These are phyloP conservation scores for Glomus cerebriforme DNA, from an alignment of 192 early-diverging fungal species.

Conservation along the genomic window DNA sequence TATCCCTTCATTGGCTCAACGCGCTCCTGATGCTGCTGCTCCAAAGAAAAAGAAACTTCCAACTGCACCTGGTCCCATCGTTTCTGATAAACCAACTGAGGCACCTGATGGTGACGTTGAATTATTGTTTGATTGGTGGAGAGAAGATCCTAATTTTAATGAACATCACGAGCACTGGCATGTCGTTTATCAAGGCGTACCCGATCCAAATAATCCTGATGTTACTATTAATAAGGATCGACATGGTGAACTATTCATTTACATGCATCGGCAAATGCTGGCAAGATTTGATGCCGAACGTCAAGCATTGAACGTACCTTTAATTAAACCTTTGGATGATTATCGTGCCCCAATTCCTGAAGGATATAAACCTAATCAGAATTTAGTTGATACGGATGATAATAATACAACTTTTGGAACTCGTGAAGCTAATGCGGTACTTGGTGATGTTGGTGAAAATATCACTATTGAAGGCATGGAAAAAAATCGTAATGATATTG, in stretches of 20 bases:
- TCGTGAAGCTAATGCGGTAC: neutral
- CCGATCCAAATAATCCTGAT: neutral
- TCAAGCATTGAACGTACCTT: neutral
- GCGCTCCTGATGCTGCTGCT: neutral
- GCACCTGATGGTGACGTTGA: neutral
- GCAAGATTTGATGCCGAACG: constrained; percentile 5
- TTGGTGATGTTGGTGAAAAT: neutral
- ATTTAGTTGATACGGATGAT: neutral
- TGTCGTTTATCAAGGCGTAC: neutral
- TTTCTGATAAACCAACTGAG: neutral
- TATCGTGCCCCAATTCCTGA: neutral
- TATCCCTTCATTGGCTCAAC: neutral
- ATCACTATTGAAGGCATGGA: neutral
- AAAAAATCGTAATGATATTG: neutral
- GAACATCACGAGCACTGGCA: constrained; percentile 24
- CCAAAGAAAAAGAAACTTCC: neutral
- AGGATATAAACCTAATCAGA: neutral
- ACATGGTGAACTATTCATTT: neutral
- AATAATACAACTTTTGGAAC: neutral
- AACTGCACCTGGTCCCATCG: neutral
- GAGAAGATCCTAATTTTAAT: constrained; percentile 2
- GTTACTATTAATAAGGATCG: neutral
- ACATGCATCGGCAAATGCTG: constrained; percentile 15
- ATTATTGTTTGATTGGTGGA: neutral
- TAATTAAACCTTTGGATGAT: neutral